Evolutionary conservation across 441 rosid genomes (phyloP).

Genomic region (Croton setiger): DNA sequence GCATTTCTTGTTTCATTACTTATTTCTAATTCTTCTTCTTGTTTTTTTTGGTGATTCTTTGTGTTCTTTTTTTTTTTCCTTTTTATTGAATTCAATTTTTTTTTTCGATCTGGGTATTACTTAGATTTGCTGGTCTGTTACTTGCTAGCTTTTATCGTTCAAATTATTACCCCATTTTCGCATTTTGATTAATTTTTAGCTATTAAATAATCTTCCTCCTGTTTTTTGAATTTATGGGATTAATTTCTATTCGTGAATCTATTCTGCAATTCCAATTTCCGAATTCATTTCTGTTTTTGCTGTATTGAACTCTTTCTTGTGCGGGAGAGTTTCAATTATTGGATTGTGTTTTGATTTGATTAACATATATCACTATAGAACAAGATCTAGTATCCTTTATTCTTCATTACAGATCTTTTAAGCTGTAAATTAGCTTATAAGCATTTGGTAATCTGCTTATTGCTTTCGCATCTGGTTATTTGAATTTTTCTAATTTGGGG

Average conservation of each 20-base stretch:
- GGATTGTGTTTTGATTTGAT: neutral
- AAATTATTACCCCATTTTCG: neutral
- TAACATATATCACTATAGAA: neutral
- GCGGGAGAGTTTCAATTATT: neutral
- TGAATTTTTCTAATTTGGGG: slow-evolving; percentile 1
- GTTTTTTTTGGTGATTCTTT: neutral
- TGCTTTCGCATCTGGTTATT: slow-evolving; percentile 4
- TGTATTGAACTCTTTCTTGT: neutral
- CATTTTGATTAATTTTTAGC: neutral
- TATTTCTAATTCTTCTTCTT: too few species aligned
- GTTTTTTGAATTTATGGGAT: neutral
- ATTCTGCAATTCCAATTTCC: neutral
- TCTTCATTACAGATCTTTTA: neutral
- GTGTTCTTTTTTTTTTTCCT: neutral
- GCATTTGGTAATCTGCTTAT: neutral
- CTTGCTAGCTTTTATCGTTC: neutral
- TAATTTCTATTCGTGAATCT: neutral
- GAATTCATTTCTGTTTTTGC: neutral
- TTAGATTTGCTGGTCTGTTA: neutral
- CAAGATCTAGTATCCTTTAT: slow-evolving; percentile 10
- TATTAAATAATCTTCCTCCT: neutral
- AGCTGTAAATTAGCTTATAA: neutral
- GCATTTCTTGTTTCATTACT: slow-evolving; percentile 7
- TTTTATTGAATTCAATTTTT: neutral
- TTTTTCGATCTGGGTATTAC: neutral